A percentile compares a stretch with the other conserved stretches of the same genome.
Evolutionary conservation across 192 early-diverging fungal genomes (phyloP).

Genomic region (Gigaspora rosea): DNA sequence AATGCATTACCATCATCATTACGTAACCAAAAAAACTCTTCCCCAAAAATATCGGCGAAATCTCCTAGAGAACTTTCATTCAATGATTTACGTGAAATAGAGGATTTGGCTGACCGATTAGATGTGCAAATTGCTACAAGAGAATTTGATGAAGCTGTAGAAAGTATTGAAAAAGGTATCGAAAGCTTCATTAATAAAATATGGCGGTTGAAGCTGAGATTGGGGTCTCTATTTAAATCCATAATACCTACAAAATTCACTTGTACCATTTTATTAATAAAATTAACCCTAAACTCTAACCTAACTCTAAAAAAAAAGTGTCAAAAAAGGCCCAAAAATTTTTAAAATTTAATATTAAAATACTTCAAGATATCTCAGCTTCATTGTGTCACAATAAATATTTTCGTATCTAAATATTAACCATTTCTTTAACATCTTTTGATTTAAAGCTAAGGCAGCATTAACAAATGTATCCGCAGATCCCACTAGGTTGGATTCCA

Average conservation of each 20-base stretch:
- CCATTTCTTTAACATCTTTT: too few relatives aligned
- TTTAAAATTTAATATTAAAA: too few relatives aligned
- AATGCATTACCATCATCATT: not conserved
- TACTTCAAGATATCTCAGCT: too few relatives aligned
- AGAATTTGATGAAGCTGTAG: conserved; percentile 85
- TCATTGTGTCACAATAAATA: not conserved
- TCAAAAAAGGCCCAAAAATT: too few relatives aligned
- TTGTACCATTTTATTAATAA: too few relatives aligned
- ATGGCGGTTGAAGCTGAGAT: too few relatives aligned
- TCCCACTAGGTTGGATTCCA: conserved; percentile 41
- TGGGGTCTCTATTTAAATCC: too few relatives aligned
- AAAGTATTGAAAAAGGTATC: conserved; percentile 65
- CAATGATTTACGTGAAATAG: conserved; percentile 59
- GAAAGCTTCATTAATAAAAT: not conserved
- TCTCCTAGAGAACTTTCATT: conserved; percentile 34
- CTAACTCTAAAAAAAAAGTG: too few relatives aligned
- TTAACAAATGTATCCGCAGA: conserved; percentile 39
- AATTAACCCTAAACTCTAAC: too few relatives aligned
- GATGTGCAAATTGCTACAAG: conserved; percentile 92
- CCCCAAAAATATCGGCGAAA: not conserved
- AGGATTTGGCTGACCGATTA: conserved; percentile 81
- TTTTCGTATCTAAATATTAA: too few relatives aligned
- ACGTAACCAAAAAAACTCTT: not conserved
- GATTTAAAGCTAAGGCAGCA: conserved; percentile 37
- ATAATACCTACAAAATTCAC: too few relatives aligned